These are phyloP conservation scores for Sphaerulina musiva DNA, from an alignment of 2,329 filamentous ascomycete genomes.

Conservation along the genomic window DNA sequence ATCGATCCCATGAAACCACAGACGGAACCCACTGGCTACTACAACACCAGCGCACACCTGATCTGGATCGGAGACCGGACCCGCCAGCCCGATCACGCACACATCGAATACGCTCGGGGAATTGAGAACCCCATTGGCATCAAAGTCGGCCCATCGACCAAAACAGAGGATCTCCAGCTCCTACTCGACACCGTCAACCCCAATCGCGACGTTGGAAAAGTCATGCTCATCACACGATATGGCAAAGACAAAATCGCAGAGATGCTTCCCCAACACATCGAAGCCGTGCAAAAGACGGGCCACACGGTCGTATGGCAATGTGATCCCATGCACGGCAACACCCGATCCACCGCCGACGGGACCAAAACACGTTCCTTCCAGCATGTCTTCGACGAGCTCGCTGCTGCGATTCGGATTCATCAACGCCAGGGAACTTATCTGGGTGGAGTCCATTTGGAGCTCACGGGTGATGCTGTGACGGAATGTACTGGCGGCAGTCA, in stretches of 20 bases:
- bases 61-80: constrained; percentile 98
- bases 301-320: constrained; percentile 89
- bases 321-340: constrained; percentile 94
- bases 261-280: constrained; percentile 78
- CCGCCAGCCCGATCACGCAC: constrained; percentile 82
- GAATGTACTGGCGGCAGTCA: constrained; percentile 91
- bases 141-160: constrained; percentile 87
- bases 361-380: constrained; percentile 91
- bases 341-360: constrained; percentile 59
- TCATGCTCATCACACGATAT: constrained; percentile 94
- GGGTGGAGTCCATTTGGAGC: constrained; percentile 87
- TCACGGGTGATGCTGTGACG: constrained; percentile 92
- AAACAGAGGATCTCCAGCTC: constrained; percentile 64
- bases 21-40: constrained; percentile 57
- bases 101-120: constrained; percentile 96
- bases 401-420: constrained; percentile 77
- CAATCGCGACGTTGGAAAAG: constrained; percentile 72
- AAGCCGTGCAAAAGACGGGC: constrained; percentile 73
- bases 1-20: background rate
- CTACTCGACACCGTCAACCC: constrained; percentile 86
- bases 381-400: constrained; percentile 82
- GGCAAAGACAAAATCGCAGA: constrained; percentile 69
- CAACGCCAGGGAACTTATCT: constrained; percentile 76
- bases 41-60: constrained; percentile 93
- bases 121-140: constrained; percentile 94